phyloP scores from a whole-genome alignment of 352 stramenopile species.

The Pythium myriotylum region DNA sequence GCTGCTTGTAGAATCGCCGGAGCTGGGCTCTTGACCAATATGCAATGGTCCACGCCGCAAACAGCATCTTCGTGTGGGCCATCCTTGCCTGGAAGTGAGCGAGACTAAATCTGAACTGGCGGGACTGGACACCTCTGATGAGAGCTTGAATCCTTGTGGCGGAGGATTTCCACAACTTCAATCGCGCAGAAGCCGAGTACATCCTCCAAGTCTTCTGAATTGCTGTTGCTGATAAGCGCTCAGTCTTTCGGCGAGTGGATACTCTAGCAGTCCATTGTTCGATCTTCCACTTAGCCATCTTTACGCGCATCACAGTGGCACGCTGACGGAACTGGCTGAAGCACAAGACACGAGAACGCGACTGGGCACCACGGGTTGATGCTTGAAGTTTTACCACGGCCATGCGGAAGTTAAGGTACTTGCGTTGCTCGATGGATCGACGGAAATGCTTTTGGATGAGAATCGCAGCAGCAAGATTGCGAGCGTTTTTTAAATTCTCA shows the following conservation, averaged over 20 bases:
- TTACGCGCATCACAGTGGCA: slow-evolving; percentile 6
- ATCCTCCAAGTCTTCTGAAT: slow-evolving; percentile 49
- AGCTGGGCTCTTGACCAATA: slow-evolving; percentile 10
- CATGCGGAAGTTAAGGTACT: background rate
- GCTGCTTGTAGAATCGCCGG: slow-evolving; percentile 4
- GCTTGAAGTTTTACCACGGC: slow-evolving; percentile 14
- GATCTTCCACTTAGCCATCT: slow-evolving; percentile 29
- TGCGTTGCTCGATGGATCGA: background rate
- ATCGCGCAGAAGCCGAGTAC: background rate
- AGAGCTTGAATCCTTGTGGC: slow-evolving; percentile 22
- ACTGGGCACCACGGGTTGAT: slow-evolving; percentile 7
- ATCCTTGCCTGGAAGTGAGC: slow-evolving; percentile 11
- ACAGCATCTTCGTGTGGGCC: background rate
- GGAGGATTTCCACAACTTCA: background rate
- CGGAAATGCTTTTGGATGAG: slow-evolving; percentile 13
- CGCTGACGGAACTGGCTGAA: slow-evolving; percentile 17
- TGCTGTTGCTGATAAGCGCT: slow-evolving; percentile 30
- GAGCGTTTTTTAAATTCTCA: slow-evolving; percentile 33
- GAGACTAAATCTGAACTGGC: slow-evolving; percentile 6
- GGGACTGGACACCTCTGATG: slow-evolving; percentile 19
- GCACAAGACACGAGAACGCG: slow-evolving; percentile 8
- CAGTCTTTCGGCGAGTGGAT: slow-evolving; percentile 6
- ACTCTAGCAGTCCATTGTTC: slow-evolving; percentile 11
- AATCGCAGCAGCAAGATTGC: slow-evolving; percentile 18
- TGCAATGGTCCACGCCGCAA: slow-evolving; percentile 22